phyloP scores from a whole-genome alignment of 257 asterid genomes.

The Gentiana dahurica region DNA sequence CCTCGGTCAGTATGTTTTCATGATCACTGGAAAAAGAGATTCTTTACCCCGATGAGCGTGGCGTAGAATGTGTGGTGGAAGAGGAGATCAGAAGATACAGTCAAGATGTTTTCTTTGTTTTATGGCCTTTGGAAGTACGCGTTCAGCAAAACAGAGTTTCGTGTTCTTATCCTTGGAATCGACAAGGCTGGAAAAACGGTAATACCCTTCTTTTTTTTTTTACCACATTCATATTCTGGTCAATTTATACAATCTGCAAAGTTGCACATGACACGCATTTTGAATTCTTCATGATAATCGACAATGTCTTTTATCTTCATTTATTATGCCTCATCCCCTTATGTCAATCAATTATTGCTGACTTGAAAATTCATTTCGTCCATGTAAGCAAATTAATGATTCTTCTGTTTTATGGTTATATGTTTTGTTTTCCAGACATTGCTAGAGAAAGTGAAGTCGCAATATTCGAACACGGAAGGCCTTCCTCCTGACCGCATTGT shows the following conservation, averaged over 20 bases:
- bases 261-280: no score
- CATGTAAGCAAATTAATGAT: not conserved
- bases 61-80: constrained; percentile 8
- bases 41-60: constrained; percentile 7
- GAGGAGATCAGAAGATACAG: constrained; percentile 12
- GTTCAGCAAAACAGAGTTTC: constrained; percentile 84
- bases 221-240: not conserved
- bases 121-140: constrained; percentile 79
- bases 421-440: constrained; percentile 41
- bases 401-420: constrained; percentile 1
- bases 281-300: no score
- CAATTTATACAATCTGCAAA: no score
- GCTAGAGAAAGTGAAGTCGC: constrained; percentile 80
- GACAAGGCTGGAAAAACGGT: constrained; percentile 96
- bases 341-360: no score
- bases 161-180: constrained; percentile 91
- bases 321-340: no score
- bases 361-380: no score
- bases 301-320: no score
- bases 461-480: constrained; percentile 72
- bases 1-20: constrained; percentile 4
- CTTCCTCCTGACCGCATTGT: constrained; percentile 91
- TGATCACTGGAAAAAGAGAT: constrained; percentile 6
- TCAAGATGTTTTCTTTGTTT: constrained; percentile 71
- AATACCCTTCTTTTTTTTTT: constrained; percentile 15